Conservation (phyloP, 331 rosid genomes). For the Quercus phellos region DNA sequence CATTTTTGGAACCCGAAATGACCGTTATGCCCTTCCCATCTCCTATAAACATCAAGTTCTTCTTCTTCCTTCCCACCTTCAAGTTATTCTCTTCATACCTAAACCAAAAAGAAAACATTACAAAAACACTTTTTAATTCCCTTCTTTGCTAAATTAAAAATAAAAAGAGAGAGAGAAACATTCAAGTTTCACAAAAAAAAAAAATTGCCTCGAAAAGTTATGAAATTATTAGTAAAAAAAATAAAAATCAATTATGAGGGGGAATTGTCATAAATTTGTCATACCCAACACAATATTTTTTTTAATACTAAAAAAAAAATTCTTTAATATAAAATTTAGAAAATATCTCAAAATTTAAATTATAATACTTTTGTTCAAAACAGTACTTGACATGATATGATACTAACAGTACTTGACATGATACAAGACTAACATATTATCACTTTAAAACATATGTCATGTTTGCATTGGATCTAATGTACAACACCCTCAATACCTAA, state of each 20-base stretch:
- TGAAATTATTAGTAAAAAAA: too few species aligned
- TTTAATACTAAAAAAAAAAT: too few species aligned
- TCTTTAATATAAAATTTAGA: background rate
- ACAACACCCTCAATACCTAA: too few species aligned
- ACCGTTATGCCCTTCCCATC: constrained; percentile 78
- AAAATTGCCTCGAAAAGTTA: too few species aligned
- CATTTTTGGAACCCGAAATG: constrained; percentile 57
- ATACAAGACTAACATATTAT: background rate
- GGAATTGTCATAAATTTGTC: background rate
- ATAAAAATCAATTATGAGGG: background rate
- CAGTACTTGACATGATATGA: background rate
- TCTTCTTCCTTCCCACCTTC: constrained; percentile 85
- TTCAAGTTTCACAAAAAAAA: too few species aligned
- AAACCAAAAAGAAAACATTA: background rate
- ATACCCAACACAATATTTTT: background rate
- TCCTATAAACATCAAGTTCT: constrained; percentile 75
- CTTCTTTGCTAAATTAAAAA: too few species aligned
- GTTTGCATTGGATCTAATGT: too few species aligned
- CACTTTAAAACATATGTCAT: too few species aligned
- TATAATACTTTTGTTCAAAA: background rate
- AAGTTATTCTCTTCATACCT: constrained; percentile 82
- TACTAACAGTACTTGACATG: background rate
- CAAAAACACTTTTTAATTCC: too few species aligned
- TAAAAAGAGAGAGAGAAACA: too few species aligned
- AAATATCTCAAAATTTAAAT: background rate